Evolutionary conservation across 148 eudicot species (phyloP).

Genomic region (Pouteria glomerata): DNA sequence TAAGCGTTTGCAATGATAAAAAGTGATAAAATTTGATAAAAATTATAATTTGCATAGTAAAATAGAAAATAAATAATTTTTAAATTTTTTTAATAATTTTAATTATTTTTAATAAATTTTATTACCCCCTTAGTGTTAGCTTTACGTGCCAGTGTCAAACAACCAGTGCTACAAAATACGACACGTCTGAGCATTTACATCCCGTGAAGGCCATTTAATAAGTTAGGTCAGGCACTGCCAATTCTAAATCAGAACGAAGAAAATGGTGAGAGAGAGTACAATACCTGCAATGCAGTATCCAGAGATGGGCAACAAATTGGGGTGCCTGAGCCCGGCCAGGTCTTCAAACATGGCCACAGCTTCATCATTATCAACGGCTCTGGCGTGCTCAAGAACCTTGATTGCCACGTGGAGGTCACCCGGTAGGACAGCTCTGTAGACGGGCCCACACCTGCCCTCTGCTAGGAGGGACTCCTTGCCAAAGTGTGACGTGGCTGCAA

Average conservation of each 20-base stretch:
- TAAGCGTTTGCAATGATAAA: too few relatives aligned
- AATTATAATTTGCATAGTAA: too few relatives aligned
- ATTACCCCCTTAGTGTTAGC: not conserved
- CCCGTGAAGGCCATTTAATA: too few relatives aligned
- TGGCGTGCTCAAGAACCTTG: slow-evolving; percentile 65
- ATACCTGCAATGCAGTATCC: slow-evolving; percentile 98
- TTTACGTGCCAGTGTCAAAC: too few relatives aligned
- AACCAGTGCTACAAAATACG: not conserved
- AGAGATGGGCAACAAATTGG: slow-evolving; percentile 74
- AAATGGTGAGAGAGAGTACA: too few relatives aligned
- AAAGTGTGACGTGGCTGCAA: slow-evolving; percentile 76
- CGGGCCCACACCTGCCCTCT: slow-evolving; percentile 75
- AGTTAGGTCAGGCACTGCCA: too few relatives aligned
- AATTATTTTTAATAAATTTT: too few relatives aligned
- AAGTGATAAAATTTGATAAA: too few relatives aligned
- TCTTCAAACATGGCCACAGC: slow-evolving; percentile 71
- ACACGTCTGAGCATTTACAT: too few relatives aligned
- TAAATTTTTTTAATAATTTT: too few relatives aligned
- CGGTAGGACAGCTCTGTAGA: slow-evolving; percentile 75
- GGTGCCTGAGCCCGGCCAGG: slow-evolving; percentile 55
- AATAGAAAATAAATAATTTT: too few relatives aligned
- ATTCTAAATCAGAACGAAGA: too few relatives aligned
- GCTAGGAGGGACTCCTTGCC: slow-evolving; percentile 79
- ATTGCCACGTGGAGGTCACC: slow-evolving; percentile 94
- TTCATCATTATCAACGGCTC: slow-evolving; percentile 33